phyloP scores from a whole-genome alignment of 257 asterid genomes.

The Nicotiana knightiana region DNA sequence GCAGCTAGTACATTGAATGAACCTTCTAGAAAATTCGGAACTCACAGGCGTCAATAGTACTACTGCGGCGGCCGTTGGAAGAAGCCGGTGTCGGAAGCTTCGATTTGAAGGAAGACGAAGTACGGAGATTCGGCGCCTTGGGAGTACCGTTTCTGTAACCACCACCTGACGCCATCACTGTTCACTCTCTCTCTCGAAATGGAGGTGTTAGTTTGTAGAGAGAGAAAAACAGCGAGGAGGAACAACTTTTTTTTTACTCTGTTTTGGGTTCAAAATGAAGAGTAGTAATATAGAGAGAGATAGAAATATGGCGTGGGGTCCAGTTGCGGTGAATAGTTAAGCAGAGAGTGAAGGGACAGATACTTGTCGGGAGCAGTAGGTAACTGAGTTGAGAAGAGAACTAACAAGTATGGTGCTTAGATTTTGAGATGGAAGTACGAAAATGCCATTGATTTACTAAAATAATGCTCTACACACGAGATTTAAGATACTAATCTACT shows the following conservation, averaged over 20 bases:
- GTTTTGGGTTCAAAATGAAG: slow-evolving; percentile 2
- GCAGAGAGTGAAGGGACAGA: slow-evolving; percentile 15
- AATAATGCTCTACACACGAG: no score
- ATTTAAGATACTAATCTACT: no score
- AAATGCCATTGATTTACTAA: slow-evolving; percentile 19
- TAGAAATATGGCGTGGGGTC: slow-evolving; percentile 8
- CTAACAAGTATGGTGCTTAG: not conserved
- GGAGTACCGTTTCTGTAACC: slow-evolving; percentile 59
- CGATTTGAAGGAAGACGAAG: slow-evolving; percentile 81
- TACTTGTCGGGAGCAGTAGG: not conserved
- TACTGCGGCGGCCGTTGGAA: slow-evolving; percentile 71
- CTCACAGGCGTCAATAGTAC: slow-evolving; percentile 60
- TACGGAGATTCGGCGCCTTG: slow-evolving; percentile 54
- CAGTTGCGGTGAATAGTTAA: slow-evolving; percentile 19
- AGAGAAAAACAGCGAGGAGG: not conserved
- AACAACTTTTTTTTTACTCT: not conserved
- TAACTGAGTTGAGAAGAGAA: not conserved
- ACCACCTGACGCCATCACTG: slow-evolving; percentile 60
- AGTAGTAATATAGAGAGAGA: not conserved
- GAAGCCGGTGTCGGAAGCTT: slow-evolving; percentile 47
- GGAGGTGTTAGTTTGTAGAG: not conserved
- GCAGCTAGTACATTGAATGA: not conserved
- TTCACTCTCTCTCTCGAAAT: slow-evolving; percentile 4
- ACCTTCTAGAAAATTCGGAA: slow-evolving; percentile 10
- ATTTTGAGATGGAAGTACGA: slow-evolving; percentile 16